phyloP scores from a whole-genome alignment of 2,329 filamentous ascomycete species.

The Mycogone perniciosa region DNA sequence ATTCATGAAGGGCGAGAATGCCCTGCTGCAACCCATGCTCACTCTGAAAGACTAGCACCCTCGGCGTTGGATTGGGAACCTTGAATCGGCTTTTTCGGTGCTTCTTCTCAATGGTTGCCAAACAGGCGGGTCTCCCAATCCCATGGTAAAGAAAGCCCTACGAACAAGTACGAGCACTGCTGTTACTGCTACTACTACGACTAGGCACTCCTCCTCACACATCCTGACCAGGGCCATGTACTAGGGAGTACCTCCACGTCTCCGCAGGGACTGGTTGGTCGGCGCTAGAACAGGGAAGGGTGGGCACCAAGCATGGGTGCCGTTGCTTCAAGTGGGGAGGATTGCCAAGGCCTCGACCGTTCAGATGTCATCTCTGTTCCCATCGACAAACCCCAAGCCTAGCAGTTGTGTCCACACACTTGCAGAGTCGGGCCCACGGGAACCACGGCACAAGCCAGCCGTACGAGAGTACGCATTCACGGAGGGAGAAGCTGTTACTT shows the following conservation, averaged over 20 bases:
- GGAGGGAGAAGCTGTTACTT: conserved; percentile 4
- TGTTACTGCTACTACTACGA: too few relatives aligned
- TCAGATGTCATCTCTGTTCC: conserved; percentile 11
- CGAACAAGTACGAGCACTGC: too few relatives aligned
- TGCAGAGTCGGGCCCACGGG: conserved; percentile 12
- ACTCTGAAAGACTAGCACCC: not conserved
- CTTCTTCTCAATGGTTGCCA: not conserved
- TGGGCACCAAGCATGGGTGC: conserved; percentile 2
- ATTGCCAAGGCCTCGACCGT: conserved; percentile 13
- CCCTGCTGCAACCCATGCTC: conserved; percentile 7
- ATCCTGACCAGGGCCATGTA: conserved; percentile 1
- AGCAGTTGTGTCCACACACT: conserved; percentile 14
- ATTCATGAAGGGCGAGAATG: conserved; percentile 7
- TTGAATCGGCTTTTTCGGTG: not conserved
- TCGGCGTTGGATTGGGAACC: conserved; percentile 6
- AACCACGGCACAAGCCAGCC: conserved; percentile 14
- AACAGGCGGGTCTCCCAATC: not conserved
- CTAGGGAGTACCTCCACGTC: conserved; percentile 11
- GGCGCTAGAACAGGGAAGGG: conserved; percentile 12
- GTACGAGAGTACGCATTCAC: conserved; percentile 3
- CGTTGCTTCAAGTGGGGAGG: conserved; percentile 11
- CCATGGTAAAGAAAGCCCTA: not conserved
- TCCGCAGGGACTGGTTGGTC: conserved; percentile 14
- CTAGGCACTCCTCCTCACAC: too few relatives aligned
- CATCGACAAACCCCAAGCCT: conserved; percentile 11